Conservation (phyloP, 23 red algal genomes). For the Rhodosorus marinus region DNA sequence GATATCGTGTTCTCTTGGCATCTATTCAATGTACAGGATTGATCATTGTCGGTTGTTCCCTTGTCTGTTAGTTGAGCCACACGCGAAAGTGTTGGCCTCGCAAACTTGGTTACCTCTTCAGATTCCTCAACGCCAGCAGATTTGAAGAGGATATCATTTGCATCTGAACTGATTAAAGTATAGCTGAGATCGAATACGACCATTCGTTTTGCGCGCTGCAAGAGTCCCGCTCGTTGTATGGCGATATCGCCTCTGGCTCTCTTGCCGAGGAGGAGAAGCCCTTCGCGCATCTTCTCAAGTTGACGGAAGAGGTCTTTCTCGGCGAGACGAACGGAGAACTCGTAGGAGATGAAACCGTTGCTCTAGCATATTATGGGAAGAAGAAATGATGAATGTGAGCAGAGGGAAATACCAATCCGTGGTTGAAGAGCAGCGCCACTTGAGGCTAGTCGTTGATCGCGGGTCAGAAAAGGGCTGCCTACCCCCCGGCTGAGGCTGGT, state of each 20-base stretch:
- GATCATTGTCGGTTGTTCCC: no score
- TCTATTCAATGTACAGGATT: no score
- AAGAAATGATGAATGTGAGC: no score
- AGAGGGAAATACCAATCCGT: no score
- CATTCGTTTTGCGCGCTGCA: conserved; percentile 69
- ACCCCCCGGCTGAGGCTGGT: conserved; percentile 19
- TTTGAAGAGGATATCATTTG: conserved; percentile 40
- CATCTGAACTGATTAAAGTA: conserved; percentile 78
- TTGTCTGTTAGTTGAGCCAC: no score
- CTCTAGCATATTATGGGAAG: no score
- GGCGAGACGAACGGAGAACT: conserved; percentile 15
- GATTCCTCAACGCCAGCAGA: conserved; percentile 15
- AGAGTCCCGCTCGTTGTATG: conserved; percentile 37
- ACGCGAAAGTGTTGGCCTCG: no score
- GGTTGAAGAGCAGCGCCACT: no score
- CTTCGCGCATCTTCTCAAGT: conserved; percentile 1
- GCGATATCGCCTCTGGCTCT: conserved; percentile 44
- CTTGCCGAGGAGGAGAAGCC: conserved; percentile 26
- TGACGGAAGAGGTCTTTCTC: background rate
- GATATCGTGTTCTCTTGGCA: background rate
- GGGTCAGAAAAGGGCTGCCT: no score
- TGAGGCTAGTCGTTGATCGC: no score
- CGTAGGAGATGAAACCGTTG: conserved; percentile 28
- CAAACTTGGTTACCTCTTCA: background rate
- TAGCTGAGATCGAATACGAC: conserved; percentile 96